Conservation (phyloP, 169 alveolate species). For the Cytauxzoon felis region DNA sequence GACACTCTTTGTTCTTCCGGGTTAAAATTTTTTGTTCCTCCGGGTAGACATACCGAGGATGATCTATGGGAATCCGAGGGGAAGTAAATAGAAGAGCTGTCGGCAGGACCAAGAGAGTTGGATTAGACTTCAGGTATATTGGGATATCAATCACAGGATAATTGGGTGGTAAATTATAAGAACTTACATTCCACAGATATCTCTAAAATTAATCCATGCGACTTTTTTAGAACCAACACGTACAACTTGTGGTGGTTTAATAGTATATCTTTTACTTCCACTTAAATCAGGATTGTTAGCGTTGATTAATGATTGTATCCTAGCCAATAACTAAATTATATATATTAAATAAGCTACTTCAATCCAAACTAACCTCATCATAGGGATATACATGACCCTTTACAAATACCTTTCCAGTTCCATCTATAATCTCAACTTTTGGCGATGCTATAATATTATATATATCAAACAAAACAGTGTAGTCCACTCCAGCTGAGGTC, state of each 20-base stretch:
- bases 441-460: slow-evolving; percentile 49
- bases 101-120: too few species aligned
- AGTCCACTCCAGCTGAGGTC: too few species aligned
- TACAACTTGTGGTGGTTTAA: slow-evolving; percentile 91
- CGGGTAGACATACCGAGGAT: too few species aligned
- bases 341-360: slow-evolving; percentile 1
- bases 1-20: too few species aligned
- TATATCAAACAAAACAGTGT: too few species aligned
- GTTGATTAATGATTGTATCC: slow-evolving; percentile 81
- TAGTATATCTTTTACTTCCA: slow-evolving; percentile 83
- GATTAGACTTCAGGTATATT: neutral
- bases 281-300: slow-evolving; percentile 86
- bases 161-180: neutral
- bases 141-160: neutral
- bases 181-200: slow-evolving; percentile 79
- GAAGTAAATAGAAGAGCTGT: too few species aligned
- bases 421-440: slow-evolving; percentile 66
- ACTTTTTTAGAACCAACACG: slow-evolving; percentile 94
- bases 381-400: slow-evolving; percentile 83
- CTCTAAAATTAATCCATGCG: slow-evolving; percentile 92
- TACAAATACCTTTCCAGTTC: slow-evolving; percentile 77
- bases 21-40: too few species aligned
- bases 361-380: slow-evolving; percentile 68
- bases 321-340: slow-evolving; percentile 69
- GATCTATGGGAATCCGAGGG: too few species aligned